phyloP scores from a whole-genome alignment of 208 protist genomes.

The Acanthamoeba pearcei region DNA sequence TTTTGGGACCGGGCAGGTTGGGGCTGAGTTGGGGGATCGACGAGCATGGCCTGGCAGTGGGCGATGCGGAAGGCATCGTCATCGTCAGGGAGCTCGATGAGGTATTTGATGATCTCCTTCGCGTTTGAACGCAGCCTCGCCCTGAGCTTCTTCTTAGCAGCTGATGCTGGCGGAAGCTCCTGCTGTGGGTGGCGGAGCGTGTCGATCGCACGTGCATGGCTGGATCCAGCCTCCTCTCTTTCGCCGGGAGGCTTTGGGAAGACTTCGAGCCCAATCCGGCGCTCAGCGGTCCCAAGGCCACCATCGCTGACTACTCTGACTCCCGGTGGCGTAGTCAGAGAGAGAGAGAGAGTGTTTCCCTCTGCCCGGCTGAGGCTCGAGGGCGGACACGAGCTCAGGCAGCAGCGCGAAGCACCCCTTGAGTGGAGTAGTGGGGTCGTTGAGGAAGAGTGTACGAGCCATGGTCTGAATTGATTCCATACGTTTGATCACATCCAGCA shows the following conservation, averaged over 20 bases:
- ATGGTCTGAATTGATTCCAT: background rate
- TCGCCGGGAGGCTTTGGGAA: no score
- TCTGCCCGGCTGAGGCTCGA: background rate
- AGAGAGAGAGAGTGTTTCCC: background rate
- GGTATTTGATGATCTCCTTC: background rate
- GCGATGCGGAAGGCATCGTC: background rate
- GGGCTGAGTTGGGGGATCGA: no score
- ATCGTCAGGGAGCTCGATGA: background rate
- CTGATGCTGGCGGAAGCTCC: background rate
- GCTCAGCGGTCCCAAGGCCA: no score
- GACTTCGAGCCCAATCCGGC: no score
- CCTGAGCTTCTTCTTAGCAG: background rate
- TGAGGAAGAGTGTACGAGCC: background rate
- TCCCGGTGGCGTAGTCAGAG: background rate
- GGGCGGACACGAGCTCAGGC: background rate
- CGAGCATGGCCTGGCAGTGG: background rate
- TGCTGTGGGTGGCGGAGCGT: no score
- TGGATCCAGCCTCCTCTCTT: no score
- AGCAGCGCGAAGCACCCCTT: background rate
- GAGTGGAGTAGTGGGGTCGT: background rate
- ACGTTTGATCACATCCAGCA: background rate
- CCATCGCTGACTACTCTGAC: no score
- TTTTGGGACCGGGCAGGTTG: no score
- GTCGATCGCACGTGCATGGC: no score
- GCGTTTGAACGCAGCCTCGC: background rate